Conservation (phyloP, 768 basidiomycete species). For the Daedalea quercina region DNA sequence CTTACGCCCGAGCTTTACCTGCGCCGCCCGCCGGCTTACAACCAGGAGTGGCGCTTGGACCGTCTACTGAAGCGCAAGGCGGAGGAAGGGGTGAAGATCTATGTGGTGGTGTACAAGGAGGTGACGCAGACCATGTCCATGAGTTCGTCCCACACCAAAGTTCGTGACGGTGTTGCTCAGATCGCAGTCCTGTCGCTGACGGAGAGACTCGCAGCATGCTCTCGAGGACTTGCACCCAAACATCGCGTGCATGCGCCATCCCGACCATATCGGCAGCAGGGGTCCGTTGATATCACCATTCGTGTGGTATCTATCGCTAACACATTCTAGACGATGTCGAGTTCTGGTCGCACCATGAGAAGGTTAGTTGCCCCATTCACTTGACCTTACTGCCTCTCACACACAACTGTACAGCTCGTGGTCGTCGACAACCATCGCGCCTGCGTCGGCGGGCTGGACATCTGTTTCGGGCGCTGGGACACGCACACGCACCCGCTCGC, state of each 20-base stretch:
- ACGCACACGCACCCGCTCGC: conserved; percentile 85
- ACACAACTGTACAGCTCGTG: conserved; percentile 41
- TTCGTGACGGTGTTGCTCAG: conserved; percentile 11
- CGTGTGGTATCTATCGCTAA: background rate
- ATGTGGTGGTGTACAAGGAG: conserved; percentile 94
- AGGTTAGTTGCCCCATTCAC: conserved; percentile 28
- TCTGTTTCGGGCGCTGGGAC: conserved; percentile 98
- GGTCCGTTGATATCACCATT: conserved; percentile 27
- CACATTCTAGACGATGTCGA: conserved; percentile 54
- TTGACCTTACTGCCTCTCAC: background rate
- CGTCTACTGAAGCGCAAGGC: conserved; percentile 82
- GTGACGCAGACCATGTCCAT: conserved; percentile 90
- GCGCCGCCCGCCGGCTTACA: conserved; percentile 80
- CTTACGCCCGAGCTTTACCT: conserved; percentile 92
- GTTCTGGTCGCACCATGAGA: conserved; percentile 93
- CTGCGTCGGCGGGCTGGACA: conserved; percentile 89
- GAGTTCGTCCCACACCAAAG: conserved; percentile 83
- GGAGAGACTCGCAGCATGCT: conserved; percentile 38
- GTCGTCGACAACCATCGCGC: conserved; percentile 83
- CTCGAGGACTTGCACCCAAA: conserved; percentile 84
- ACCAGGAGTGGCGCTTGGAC: conserved; percentile 89
- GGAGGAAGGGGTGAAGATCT: conserved; percentile 84
- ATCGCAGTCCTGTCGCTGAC: background rate
- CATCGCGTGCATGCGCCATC: conserved; percentile 84
- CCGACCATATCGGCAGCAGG: conserved; percentile 83